Conservation (phyloP, 345 rosid genomes). For the Heritiera fomes region DNA sequence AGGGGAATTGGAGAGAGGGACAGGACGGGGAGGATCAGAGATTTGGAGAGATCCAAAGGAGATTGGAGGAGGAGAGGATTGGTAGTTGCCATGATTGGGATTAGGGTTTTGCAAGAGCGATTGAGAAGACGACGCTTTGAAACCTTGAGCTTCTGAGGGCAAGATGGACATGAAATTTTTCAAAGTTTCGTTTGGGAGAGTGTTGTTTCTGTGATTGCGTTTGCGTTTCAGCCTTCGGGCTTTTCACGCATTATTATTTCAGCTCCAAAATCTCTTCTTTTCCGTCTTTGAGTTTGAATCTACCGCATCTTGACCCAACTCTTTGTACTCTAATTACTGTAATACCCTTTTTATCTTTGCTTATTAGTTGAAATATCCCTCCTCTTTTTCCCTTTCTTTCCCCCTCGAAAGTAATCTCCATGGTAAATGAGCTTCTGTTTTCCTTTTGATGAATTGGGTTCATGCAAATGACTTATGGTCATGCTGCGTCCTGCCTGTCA, state of each 20-base stretch:
- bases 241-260: background rate
- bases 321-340: background rate
- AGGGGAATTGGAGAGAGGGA: conserved; percentile 15
- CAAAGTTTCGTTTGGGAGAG: conserved; percentile 20
- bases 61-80: conserved; percentile 29
- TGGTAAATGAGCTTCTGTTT: too few relatives aligned
- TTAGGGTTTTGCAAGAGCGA: conserved; percentile 53
- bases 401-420: too few relatives aligned
- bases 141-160: conserved; percentile 66
- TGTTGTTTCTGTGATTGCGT: background rate
- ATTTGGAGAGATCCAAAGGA: conserved; percentile 31
- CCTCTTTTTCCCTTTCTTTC: too few relatives aligned
- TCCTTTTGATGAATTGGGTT: too few relatives aligned
- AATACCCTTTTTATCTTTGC: background rate
- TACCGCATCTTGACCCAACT: background rate
- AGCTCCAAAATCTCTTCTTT: background rate
- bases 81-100: conserved; percentile 60
- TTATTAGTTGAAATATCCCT: background rate
- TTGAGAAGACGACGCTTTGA: conserved; percentile 47
- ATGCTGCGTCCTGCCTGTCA: too few relatives aligned
- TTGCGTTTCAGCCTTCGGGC: background rate
- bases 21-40: conserved; percentile 27
- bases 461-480: too few relatives aligned
- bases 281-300: background rate
- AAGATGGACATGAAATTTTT: conserved; percentile 94